Conservation (phyloP, 2,329 filamentous ascomycete species). For the Chrysoporthe puriensis region DNA sequence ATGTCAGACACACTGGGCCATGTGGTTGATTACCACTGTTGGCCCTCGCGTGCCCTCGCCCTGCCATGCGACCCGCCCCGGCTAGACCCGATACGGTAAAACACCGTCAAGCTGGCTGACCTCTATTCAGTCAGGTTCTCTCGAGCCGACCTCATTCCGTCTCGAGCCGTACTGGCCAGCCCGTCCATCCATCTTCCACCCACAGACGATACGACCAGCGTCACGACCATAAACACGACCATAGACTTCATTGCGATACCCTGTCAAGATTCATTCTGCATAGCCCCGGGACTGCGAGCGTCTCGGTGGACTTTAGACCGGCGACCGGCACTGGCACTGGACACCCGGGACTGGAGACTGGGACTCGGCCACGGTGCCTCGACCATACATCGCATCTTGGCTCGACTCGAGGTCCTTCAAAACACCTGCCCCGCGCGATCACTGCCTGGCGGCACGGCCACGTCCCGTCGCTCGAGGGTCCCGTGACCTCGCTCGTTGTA, state of each 20-base stretch:
- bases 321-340: neutral
- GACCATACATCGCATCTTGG: neutral
- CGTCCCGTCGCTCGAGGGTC: neutral
- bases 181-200: constrained; percentile 16
- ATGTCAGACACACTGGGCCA: neutral
- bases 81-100: constrained; percentile 11
- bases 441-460: neutral
- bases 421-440: neutral
- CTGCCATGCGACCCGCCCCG: neutral
- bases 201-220: constrained; percentile 11
- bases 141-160: constrained; percentile 8
- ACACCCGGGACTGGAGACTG: neutral
- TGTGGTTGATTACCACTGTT: constrained; percentile 7
- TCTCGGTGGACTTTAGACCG: constrained; percentile 24
- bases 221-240: neutral
- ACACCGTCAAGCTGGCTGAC: constrained; percentile 7
- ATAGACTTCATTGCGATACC: constrained; percentile 29
- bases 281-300: constrained; percentile 19
- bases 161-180: neutral
- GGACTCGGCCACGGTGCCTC: neutral
- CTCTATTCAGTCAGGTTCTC: constrained; percentile 5
- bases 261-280: constrained; percentile 20
- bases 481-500: neutral
- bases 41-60: neutral
- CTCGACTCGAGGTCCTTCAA: neutral